Base-by-base conservation (phyloP, 371 early-diverging fungal genomes). In the Mortierella sp. region DNA sequence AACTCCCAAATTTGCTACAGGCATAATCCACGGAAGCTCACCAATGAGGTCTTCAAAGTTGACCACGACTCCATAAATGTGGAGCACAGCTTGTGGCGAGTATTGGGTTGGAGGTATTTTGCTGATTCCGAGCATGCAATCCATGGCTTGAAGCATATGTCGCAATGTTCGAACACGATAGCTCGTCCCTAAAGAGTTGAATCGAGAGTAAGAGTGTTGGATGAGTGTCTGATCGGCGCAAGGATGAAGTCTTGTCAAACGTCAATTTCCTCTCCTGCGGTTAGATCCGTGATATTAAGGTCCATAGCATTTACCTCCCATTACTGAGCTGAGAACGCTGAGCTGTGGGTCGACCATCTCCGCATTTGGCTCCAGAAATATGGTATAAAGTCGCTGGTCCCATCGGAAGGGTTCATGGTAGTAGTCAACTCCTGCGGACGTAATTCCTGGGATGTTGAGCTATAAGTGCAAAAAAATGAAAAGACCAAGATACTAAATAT, bases 371-470 rank as follows among this genome's bases (percentile, higher is more conserved):
- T 87, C 86, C 40, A 93, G 74, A 48, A 92, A 79, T 40, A 94
- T 81, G 11, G 93, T 88, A 47, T 85, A 87, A 34, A 94, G 80
- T 5, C 92, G 85, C 71, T 94, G 94, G 70, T 94, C 94, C 95
- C 95, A 94, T 13, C 95, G 86, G 48, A 94, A 94, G 24, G 95
- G 95, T 76, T 94, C 94, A 10, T 82, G 71, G 77, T 90, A 92
- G 29, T 87, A 77, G 43, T 90, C 89, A 8, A 85, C 86, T 50
- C 94, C 93, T 16, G 92, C 88, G 2, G 89, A 80, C 41, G 78
- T 85, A 44, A 87, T 85, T 8, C 90, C 92, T 5, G 91, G 93
- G 31, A 93, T 88, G 44, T 91, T 88, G 2, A 93, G 81, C 82
- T 81, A 74, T 22, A 14, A 19, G 37, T 10, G 10, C 40, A 41